Base-by-base conservation (phyloP, 139 green algal species). In the Desmodesmus armatus region DNA sequence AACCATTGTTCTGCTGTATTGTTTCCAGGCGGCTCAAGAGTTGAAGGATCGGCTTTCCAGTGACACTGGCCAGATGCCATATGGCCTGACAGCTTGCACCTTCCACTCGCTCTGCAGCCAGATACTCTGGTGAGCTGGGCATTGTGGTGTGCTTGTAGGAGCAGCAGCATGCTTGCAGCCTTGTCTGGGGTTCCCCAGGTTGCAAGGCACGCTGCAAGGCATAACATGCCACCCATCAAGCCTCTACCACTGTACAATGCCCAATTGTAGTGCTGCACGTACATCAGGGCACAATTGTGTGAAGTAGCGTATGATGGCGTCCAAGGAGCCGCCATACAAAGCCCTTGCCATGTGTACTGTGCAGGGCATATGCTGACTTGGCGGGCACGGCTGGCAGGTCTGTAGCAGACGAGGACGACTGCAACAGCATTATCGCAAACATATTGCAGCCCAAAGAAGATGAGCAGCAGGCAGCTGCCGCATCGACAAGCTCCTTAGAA, bases 41-140 rank as follows among this genome's bases (percentile, higher is more conserved):
- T n/a, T 84, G 62, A 25, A 49, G 41, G 43, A 72, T 0, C 21
- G 76, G 37, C 62, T 82, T 19, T 3, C 23, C 3, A 44, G 25
- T 0, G 17, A 51, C 17, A 74, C 37, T 5, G 15, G 43, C 17
- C 44, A 67, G 58, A n/a, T n/a, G n/a, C n/a, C n/a, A n/a, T n/a
- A n/a, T n/a, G n/a, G n/a, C n/a, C 66, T 90, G 40, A 1, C 43
- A 37, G 66, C 77, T 15, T 80, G 51, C 40, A 90, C 87, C 0
- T 90, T 90, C 69, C 82, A 90, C 60, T 55, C 82, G 1, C 58
- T 90, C n/a, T 84, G 82, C 2, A n/a, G n/a, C n/a, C n/a, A n/a
- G 3, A 55, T 1, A 40, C 29, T 13, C 39, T 90, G 33, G 58
- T 90, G 33, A 70, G 87, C 82, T 87, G 44, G 7, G 78, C 4